Conservation (phyloP, 345 rosid species). For the Conringia planisiliqua region DNA sequence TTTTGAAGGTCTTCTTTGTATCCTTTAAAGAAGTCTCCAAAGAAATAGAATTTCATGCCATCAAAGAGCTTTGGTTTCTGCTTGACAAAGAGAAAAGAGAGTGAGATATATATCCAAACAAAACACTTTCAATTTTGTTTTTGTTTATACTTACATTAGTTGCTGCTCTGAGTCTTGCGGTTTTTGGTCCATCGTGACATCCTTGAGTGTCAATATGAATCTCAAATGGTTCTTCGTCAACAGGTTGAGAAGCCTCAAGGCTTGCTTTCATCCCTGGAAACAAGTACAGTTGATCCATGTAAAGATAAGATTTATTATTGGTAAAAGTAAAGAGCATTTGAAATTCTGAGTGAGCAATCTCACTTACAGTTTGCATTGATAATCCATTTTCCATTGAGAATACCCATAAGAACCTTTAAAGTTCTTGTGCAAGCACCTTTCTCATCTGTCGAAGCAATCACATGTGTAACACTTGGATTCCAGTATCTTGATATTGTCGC, state of each 20-base stretch:
- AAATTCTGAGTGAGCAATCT: not conserved
- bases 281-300: not conserved
- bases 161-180: slow-evolving; percentile 61
- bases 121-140: not conserved
- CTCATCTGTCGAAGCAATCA: slow-evolving; percentile 67
- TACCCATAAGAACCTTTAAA: slow-evolving; percentile 82
- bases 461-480: slow-evolving; percentile 78
- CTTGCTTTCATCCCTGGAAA: slow-evolving; percentile 80
- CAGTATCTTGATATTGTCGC: slow-evolving; percentile 66
- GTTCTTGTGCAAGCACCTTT: slow-evolving; percentile 81
- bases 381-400: slow-evolving; percentile 77
- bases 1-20: slow-evolving; percentile 66
- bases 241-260: slow-evolving; percentile 46
- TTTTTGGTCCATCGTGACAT: slow-evolving; percentile 58
- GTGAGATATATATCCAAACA: not conserved
- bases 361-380: slow-evolving; percentile 70
- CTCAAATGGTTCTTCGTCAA: slow-evolving; percentile 72
- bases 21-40: slow-evolving; percentile 53
- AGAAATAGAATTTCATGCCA: slow-evolving; percentile 55
- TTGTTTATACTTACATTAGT: slow-evolving; percentile 41
- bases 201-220: slow-evolving; percentile 71
- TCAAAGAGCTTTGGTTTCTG: slow-evolving; percentile 75
- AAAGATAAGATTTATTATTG: not conserved
- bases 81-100: not conserved
- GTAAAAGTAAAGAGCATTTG: not conserved